Evolutionary conservation across 1,139 yeast genomes (phyloP).

Genomic region (Yamadazyma diddensiae): DNA sequence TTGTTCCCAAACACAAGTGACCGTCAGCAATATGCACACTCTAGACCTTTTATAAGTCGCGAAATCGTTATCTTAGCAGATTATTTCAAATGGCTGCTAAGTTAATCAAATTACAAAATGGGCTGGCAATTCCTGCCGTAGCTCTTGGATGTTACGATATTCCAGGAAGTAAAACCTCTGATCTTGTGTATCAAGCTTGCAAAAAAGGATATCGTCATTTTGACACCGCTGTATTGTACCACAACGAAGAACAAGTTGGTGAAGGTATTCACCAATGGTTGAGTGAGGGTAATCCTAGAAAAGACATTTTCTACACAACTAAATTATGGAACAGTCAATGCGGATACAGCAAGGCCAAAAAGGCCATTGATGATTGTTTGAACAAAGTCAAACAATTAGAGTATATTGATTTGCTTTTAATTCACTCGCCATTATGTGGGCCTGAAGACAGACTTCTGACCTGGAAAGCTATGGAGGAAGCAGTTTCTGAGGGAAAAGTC

Average conservation of each 20-base stretch:
- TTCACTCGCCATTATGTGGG: conserved; percentile 64
- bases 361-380: conserved; percentile 28
- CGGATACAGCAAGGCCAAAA: conserved; percentile 22
- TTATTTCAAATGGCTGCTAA: conserved; percentile 1
- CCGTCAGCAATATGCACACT: background rate
- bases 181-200: conserved; percentile 46
- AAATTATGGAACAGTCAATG: conserved; percentile 38
- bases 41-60: too few species aligned
- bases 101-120: conserved; percentile 15
- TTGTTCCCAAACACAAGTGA: background rate
- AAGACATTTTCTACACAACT: conserved; percentile 65
- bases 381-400: conserved; percentile 29
- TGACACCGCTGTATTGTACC: conserved; percentile 59
- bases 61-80: background rate
- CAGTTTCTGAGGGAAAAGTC: conserved; percentile 53
- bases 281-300: conserved; percentile 50
- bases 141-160: conserved; percentile 38
- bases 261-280: conserved; percentile 52
- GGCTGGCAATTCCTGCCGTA: conserved; percentile 31
- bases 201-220: conserved; percentile 53
- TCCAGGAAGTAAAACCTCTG: conserved; percentile 21
- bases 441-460: conserved; percentile 48
- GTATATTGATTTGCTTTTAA: conserved; percentile 52
- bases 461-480: conserved; percentile 63
- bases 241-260: conserved; percentile 57